These are phyloP conservation scores for Astrothelium macrocarpum DNA, from an alignment of 495 filamentous ascomycete genomes.

Conservation along the genomic window DNA sequence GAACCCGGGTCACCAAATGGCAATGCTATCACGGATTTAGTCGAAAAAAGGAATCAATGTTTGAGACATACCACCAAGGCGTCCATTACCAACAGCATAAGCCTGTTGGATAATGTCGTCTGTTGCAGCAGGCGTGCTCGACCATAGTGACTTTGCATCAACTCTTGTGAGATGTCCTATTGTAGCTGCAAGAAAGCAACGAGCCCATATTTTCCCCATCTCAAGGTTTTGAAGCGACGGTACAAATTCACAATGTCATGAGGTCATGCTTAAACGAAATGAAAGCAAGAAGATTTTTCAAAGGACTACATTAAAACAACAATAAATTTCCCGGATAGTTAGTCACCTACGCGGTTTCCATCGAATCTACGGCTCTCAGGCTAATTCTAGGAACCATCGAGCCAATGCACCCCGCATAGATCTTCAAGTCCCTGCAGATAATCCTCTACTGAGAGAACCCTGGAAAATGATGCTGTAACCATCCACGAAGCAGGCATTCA, in stretches of 20 bases:
- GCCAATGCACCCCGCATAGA: constrained; percentile 4
- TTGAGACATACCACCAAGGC: neutral
- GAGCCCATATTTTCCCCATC: neutral
- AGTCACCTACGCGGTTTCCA: neutral
- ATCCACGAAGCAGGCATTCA: neutral
- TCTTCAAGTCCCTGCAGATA: neutral
- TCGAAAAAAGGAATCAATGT: neutral
- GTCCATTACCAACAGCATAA: constrained; percentile 15
- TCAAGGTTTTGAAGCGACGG: neutral
- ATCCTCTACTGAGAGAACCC: neutral
- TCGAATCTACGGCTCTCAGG: neutral
- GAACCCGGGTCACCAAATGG: constrained; percentile 31
- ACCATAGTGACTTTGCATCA: constrained; percentile 12
- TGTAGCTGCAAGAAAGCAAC: neutral
- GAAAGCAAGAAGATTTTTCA: neutral
- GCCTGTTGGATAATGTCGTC: constrained; percentile 11
- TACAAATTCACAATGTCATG: neutral
- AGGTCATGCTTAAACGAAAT: neutral
- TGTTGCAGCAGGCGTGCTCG: constrained; percentile 7
- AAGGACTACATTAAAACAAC: neutral
- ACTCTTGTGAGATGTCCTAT: neutral
- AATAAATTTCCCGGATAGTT: neutral
- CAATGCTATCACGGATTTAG: constrained; percentile 22
- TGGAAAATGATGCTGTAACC: neutral
- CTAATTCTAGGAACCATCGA: constrained; percentile 1